phyloP scores from a whole-genome alignment of 257 asterid species.

The Petunia secreta region DNA sequence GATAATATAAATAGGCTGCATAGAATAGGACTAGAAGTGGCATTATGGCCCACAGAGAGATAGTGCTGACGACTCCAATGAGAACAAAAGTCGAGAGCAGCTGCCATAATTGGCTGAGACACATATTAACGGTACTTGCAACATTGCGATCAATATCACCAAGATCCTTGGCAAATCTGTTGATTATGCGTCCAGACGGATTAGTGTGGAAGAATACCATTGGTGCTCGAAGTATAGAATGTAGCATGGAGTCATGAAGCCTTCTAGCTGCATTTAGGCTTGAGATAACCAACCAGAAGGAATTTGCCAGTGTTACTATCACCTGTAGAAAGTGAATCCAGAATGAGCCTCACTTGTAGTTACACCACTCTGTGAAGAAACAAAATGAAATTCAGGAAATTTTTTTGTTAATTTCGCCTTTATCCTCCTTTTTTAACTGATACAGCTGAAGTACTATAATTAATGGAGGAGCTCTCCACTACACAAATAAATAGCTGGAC shows the following conservation, averaged over 20 bases:
- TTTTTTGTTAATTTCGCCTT: not conserved
- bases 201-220: constrained; percentile 90
- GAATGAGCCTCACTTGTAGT: constrained; percentile 11
- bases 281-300: constrained; percentile 78
- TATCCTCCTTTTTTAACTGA: constrained; percentile 1
- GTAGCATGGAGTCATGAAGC: constrained; percentile 76
- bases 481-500: constrained; percentile 8
- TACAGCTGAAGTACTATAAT: not conserved
- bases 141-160: constrained; percentile 80
- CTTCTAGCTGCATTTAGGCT: constrained; percentile 73
- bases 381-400: not conserved
- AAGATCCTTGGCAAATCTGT: constrained; percentile 73
- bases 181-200: constrained; percentile 80
- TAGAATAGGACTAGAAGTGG: constrained; percentile 76
- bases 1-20: constrained; percentile 70
- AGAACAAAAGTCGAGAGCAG: constrained; percentile 73
- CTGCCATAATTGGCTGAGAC: constrained; percentile 71
- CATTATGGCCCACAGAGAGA: constrained; percentile 79
- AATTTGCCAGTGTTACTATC: constrained; percentile 68
- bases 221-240: constrained; percentile 73
- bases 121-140: constrained; percentile 51
- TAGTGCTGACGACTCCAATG: constrained; percentile 71
- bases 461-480: constrained; percentile 18
- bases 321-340: constrained; percentile 52
- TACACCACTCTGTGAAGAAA: constrained; percentile 8